These are phyloP conservation scores for Ceratobasidium sp. DNA, from an alignment of 1,284 basidiomycete genomes.

Conservation along the genomic window DNA sequence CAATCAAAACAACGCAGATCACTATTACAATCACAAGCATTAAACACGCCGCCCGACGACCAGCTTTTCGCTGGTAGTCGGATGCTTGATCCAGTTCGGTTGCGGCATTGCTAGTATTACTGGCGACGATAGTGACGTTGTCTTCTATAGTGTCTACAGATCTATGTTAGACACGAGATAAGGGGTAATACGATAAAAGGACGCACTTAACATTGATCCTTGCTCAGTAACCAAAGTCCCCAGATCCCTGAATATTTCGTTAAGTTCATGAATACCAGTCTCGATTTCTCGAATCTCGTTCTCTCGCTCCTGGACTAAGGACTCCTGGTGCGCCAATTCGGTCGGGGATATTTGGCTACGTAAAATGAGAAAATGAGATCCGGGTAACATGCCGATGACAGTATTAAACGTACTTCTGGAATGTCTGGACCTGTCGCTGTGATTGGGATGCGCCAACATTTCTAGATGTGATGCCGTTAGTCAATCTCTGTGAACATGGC, in stretches of 20 bases:
- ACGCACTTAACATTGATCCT: slow-evolving; percentile 91
- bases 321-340: slow-evolving; percentile 96
- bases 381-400: not conserved
- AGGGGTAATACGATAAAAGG: slow-evolving; percentile 44
- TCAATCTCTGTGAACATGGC: slow-evolving; percentile 32
- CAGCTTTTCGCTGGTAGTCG: slow-evolving; percentile 95
- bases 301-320: slow-evolving; percentile 95
- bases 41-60: slow-evolving; percentile 88
- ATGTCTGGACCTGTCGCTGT: slow-evolving; percentile 74
- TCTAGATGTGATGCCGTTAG: not conserved
- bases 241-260: slow-evolving; percentile 97
- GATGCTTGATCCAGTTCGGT: slow-evolving; percentile 91
- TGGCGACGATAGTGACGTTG: slow-evolving; percentile 89
- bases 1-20: slow-evolving; percentile 88
- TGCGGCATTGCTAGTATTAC: slow-evolving; percentile 86
- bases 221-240: slow-evolving; percentile 96
- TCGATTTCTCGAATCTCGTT: slow-evolving; percentile 97
- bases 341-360: slow-evolving; percentile 73
- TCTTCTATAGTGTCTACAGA: slow-evolving; percentile 92
- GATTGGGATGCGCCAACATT: slow-evolving; percentile 30
- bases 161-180: slow-evolving; percentile 11
- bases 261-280: slow-evolving; percentile 94
- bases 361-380: not conserved
- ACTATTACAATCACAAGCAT: slow-evolving; percentile 91
- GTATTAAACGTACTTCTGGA: slow-evolving; percentile 17